Conservation (phyloP, 306 rosid genomes). For the Cajanus cajan region DNA sequence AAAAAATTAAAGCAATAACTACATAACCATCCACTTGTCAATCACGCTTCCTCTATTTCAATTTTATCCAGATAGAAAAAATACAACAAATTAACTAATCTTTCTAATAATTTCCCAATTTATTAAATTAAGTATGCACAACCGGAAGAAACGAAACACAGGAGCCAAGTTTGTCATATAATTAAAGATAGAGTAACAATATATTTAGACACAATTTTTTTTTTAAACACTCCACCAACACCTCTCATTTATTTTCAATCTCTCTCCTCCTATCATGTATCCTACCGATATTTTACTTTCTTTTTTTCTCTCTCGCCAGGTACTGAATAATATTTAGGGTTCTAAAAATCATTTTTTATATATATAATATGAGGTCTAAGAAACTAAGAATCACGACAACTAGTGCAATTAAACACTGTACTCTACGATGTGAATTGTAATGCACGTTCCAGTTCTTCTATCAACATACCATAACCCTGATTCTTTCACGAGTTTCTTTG, state of each 20-base stretch:
- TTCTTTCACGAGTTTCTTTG: slow-evolving; percentile 73
- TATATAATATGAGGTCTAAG: not conserved
- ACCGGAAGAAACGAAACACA: not conserved
- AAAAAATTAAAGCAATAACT: not conserved
- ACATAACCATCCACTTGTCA: not conserved
- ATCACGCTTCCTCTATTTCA: slow-evolving; percentile 6
- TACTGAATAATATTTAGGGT: too few relatives aligned
- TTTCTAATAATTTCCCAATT: not conserved
- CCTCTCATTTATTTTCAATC: too few relatives aligned
- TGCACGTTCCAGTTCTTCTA: not conserved
- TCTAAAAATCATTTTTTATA: too few relatives aligned
- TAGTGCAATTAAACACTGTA: not conserved
- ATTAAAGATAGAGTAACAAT: too few relatives aligned
- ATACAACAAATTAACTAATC: not conserved
- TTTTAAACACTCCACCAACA: too few relatives aligned
- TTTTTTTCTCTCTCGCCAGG: too few relatives aligned
- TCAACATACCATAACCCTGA: slow-evolving; percentile 82
- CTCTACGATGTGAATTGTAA: not conserved
- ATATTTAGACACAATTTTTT: too few relatives aligned
- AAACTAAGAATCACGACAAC: not conserved
- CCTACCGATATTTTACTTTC: too few relatives aligned
- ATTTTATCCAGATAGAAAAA: not conserved
- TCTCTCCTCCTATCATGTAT: too few relatives aligned
- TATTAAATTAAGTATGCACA: not conserved
- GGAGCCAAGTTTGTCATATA: not conserved